Evolutionary conservation across 768 basidiomycete genomes (phyloP).

Genomic region (Strobilomyces dryophilus): DNA sequence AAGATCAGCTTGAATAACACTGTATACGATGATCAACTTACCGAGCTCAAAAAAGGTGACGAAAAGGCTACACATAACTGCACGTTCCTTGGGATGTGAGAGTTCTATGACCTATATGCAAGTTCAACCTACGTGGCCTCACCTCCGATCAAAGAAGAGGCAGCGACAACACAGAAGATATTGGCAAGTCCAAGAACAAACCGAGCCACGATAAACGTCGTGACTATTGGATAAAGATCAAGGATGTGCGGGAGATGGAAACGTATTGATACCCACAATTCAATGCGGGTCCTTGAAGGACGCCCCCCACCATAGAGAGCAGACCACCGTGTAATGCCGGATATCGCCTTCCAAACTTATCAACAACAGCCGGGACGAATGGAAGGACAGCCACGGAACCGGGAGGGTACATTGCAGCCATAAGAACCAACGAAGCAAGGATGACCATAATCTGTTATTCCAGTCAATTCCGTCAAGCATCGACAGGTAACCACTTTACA

Average conservation of each 20-base stretch:
- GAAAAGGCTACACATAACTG: conserved; percentile 11
- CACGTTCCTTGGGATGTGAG: conserved; percentile 22
- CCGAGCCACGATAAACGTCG: not conserved
- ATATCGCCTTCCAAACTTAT: conserved; percentile 1
- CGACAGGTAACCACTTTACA: conserved; percentile 32
- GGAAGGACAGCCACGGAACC: conserved; percentile 53
- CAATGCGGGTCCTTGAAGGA: not conserved
- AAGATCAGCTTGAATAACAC: not conserved
- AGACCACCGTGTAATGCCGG: not conserved
- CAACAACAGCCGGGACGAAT: conserved; percentile 14
- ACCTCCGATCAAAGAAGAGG: conserved; percentile 22
- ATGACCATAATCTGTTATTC: conserved; percentile 42
- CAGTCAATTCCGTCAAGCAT: not conserved
- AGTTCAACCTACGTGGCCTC: not conserved
- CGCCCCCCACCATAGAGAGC: not conserved
- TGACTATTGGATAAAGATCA: not conserved
- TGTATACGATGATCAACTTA: not conserved
- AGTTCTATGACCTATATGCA: conserved; percentile 3
- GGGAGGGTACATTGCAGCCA: conserved; percentile 55
- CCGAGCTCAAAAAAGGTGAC: conserved; percentile 8
- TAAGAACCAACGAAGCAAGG: conserved; percentile 53
- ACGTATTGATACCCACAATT: not conserved
- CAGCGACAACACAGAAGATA: not conserved
- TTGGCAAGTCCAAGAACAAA: conserved; percentile 1
- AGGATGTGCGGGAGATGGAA: not conserved